Evolutionary conservation across 2,329 filamentous ascomycete species (phyloP).

Genomic region (Lachnellula subtilissima): DNA sequence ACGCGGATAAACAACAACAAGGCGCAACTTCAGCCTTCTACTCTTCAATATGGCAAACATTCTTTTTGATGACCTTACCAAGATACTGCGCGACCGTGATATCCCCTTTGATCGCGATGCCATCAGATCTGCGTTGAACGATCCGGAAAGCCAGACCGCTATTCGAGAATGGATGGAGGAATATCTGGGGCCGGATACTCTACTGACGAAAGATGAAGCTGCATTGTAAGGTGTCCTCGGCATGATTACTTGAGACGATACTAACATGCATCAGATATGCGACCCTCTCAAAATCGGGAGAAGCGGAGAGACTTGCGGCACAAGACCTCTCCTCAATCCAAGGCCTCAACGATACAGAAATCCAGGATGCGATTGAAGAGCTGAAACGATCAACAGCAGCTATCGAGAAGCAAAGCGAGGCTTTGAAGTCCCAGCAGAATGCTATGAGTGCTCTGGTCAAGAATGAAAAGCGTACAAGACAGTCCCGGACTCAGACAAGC

Average conservation of each 20-base stretch:
- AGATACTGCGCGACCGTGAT: conserved; percentile 27
- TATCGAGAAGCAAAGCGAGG: conserved; percentile 60
- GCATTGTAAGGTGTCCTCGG: conserved; percentile 38
- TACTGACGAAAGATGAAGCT: conserved; percentile 51
- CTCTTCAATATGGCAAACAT: conserved; percentile 21
- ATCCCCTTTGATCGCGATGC: conserved; percentile 27
- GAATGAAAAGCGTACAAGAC: conserved; percentile 34
- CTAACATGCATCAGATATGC: conserved; percentile 41
- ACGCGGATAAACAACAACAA: conserved; percentile 11
- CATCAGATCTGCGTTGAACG: conserved; percentile 22
- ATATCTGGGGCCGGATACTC: conserved; percentile 46
- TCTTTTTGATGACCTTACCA: conserved; percentile 21
- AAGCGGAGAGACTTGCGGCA: conserved; percentile 41
- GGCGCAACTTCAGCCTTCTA: conserved; percentile 16
- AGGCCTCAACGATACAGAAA: conserved; percentile 53
- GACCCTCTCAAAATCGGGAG: conserved; percentile 44
- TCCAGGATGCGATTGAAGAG: conserved; percentile 56
- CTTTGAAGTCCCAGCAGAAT: conserved; percentile 56
- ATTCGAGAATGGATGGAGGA: conserved; percentile 43
- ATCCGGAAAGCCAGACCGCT: conserved; percentile 23
- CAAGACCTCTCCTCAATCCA: conserved; percentile 45
- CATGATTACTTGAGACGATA: background rate
- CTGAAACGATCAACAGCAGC: conserved; percentile 60
- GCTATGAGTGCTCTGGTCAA: conserved; percentile 51
- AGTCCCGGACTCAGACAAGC: conserved; percentile 35